Evolutionary conservation across 2,329 filamentous ascomycete genomes (phyloP), one percentile per base, ranked within the genome.

Genomic region (Xylogone sp.): DNA sequence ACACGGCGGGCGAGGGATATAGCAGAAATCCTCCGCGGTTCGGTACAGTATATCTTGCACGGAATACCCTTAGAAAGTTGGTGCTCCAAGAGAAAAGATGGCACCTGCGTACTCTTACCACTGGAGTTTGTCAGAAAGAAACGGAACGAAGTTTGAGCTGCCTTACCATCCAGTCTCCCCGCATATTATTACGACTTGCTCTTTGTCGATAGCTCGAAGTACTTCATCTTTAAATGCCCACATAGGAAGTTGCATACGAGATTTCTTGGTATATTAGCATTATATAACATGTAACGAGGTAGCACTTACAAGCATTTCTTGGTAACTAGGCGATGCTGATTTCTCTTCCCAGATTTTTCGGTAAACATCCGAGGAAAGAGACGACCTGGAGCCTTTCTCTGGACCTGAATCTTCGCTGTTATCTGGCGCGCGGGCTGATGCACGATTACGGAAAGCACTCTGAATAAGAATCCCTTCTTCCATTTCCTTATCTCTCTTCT

Each of bases 81-180:
- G 62, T 96, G 83, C 68, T 99, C 94, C 7, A 99, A 75, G 49
- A 99, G 82, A 65, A 95, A 97, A 0, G 92, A 86, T 4, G 94
- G 94, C n/a, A 97, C 87, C 64, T 99, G 94, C 0, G 94, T 99
- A 69, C 91, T 97, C 75, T 99, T 99, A 57, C 94, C 94, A 67
- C 86, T 64, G 24, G 77, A 43, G 29, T 42, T 43, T n/a, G 29
- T 53, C 39, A 53, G 45, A 43, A 16, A 10, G 18, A 12, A 42
- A 48, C 4, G 19, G n/a, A 31, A 7, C n/a, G 22, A 13, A 21
- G n/a, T 16, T 31, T 13, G 21, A 44, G 39, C 21, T 31, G 29
- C 53, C 69, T 61, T 74, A 81, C 78, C 88, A 97, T 59, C 94
- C 94, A 2, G 94, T 99, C 71, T 99, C 94, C 66, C 94, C 94